These are phyloP conservation scores for Rubia tinctorum DNA, from an alignment of 305 asterid species.

Conservation along the genomic window DNA sequence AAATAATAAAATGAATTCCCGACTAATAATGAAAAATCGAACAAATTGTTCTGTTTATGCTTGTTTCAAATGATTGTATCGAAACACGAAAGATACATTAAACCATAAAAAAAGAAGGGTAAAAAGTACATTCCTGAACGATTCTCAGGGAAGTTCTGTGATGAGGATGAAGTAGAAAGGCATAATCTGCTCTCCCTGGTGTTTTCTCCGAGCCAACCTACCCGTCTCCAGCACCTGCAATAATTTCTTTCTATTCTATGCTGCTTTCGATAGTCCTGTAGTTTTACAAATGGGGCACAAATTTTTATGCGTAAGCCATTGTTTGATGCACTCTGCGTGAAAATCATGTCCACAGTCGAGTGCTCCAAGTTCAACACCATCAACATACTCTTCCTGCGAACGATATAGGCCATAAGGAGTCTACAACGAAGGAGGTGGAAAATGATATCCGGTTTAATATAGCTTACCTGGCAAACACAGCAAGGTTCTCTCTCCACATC, in stretches of 20 bases:
- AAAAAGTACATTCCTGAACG: conserved; percentile 13
- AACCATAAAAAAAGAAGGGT: background rate
- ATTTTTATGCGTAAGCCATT: conserved; percentile 81
- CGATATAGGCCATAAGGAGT: background rate
- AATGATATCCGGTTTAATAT: too few species aligned
- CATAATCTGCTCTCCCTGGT: conserved; percentile 11
- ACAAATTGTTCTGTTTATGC: conserved; percentile 15
- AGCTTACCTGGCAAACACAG: conserved; percentile 80
- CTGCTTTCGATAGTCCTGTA: conserved; percentile 47
- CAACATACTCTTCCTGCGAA: conserved; percentile 72
- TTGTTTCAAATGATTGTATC: conserved; percentile 16
- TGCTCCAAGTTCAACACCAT: conserved; percentile 59
- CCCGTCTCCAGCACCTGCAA: background rate
- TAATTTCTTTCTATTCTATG: conserved; percentile 21
- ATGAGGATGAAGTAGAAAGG: conserved; percentile 8
- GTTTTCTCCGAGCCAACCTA: background rate
- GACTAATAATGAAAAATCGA: conserved; percentile 9
- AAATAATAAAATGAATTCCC: conserved; percentile 21
- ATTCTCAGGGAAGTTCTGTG: conserved; percentile 12
- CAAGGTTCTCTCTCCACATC: conserved; percentile 66
- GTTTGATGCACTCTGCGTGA: conserved; percentile 66
- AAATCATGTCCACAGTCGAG: conserved; percentile 86
- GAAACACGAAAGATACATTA: background rate
- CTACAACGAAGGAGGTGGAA: too few species aligned
- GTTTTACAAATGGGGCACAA: conserved; percentile 88